A percentile compares a stretch with the other conserved stretches of the same genome.
Conservation (phyloP, 805 yeast genomes). For the Cyberlindnera galapagoensis region DNA sequence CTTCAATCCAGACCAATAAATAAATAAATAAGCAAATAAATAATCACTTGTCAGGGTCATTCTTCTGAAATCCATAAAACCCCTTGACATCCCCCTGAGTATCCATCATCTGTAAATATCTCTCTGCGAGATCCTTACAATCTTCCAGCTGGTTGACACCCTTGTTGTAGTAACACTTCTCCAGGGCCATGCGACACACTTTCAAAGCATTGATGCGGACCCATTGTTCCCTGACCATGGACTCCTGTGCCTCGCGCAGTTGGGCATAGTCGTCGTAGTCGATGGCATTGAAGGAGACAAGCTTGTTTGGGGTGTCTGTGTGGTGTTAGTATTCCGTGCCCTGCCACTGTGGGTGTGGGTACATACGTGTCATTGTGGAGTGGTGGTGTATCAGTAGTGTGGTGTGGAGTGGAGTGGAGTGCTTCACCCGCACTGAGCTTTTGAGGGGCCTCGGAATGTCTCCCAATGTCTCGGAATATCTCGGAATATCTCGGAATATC, state of each 20-base stretch:
- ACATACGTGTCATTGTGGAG: constrained; percentile 6
- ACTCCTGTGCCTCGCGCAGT: constrained; percentile 66
- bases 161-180: constrained; percentile 56
- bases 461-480: neutral
- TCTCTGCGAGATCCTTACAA: constrained; percentile 73
- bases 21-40: constrained; percentile 5
- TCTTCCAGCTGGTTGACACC: constrained; percentile 71
- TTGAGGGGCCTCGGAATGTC: too few species aligned
- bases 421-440: too few species aligned
- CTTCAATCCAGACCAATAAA: neutral
- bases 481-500: too few species aligned
- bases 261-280: constrained; percentile 62
- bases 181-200: constrained; percentile 66
- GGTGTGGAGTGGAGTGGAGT: too few species aligned
- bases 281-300: constrained; percentile 78
- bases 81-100: constrained; percentile 57
- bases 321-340: constrained; percentile 1
- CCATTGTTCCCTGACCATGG: constrained; percentile 76
- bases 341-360: too few species aligned
- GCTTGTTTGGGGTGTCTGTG: constrained; percentile 46
- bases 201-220: constrained; percentile 62
- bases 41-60: constrained; percentile 67
- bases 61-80: constrained; percentile 80
- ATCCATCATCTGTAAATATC: constrained; percentile 71
- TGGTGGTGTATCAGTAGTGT: neutral